phyloP scores from a whole-genome alignment of 495 filamentous ascomycete genomes.

The Penicillium subrubescens region DNA sequence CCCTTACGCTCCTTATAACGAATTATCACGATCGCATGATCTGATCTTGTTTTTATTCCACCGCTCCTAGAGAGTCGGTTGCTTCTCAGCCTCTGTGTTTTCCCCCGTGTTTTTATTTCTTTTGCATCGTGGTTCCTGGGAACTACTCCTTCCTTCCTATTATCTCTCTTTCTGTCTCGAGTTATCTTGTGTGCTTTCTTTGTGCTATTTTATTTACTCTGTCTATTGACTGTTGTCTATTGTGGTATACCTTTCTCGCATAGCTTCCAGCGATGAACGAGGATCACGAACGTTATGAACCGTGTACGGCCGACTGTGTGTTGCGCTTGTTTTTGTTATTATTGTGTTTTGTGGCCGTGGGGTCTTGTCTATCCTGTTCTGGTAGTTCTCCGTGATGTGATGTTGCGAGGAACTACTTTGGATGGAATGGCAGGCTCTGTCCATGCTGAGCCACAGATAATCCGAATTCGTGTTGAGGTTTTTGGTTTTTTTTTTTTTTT shows the following conservation, averaged over 20 bases:
- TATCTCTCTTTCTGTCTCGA: slow-evolving; percentile 18
- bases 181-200: slow-evolving; percentile 17
- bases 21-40: background rate
- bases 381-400: background rate
- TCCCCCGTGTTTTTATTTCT: slow-evolving; percentile 10
- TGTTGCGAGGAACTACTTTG: slow-evolving; percentile 2
- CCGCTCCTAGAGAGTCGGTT: slow-evolving; percentile 24
- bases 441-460: slow-evolving; percentile 13
- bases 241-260: slow-evolving; percentile 49
- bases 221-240: slow-evolving; percentile 27
- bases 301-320: slow-evolving; percentile 46
- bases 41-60: slow-evolving; percentile 2
- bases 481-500: slow-evolving; percentile 9
- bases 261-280: slow-evolving; percentile 50
- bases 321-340: slow-evolving; percentile 21
- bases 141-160: slow-evolving; percentile 14
- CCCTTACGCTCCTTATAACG: slow-evolving; percentile 24
- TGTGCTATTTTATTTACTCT: slow-evolving; percentile 11
- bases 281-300: slow-evolving; percentile 53
- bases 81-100: slow-evolving; percentile 11
- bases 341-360: slow-evolving; percentile 10
- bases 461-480: slow-evolving; percentile 19
- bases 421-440: slow-evolving; percentile 1
- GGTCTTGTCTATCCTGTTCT: background rate
- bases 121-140: slow-evolving; percentile 22